phyloP scores from a whole-genome alignment of 2,329 filamentous ascomycete species.

The Neobulgaria alba region DNA sequence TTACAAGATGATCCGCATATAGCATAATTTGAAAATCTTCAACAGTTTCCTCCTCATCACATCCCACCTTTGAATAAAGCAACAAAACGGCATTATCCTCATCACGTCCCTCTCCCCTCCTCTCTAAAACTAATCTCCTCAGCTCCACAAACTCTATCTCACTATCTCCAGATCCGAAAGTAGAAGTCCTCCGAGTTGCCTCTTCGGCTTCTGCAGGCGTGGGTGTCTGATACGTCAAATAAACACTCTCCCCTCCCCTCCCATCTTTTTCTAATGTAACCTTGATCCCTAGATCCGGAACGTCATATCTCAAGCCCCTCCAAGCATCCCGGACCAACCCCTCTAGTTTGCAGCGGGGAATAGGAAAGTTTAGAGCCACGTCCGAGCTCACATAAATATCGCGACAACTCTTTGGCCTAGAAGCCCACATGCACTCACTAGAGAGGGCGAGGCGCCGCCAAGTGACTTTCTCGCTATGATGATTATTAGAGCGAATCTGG shows the following conservation, averaged over 20 bases:
- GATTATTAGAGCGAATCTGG: too few species aligned
- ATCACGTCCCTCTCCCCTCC: neutral
- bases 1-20: slow-evolving; percentile 17
- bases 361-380: slow-evolving; percentile 3
- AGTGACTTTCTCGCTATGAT: neutral
- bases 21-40: slow-evolving; percentile 13
- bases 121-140: slow-evolving; percentile 2
- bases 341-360: neutral
- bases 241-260: slow-evolving; percentile 7
- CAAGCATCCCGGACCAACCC: slow-evolving; percentile 9
- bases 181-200: slow-evolving; percentile 7
- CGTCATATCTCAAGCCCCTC: slow-evolving; percentile 9
- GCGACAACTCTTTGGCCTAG: slow-evolving; percentile 9
- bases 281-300: slow-evolving; percentile 11
- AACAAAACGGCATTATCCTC: slow-evolving; percentile 9
- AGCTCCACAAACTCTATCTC: slow-evolving; percentile 7
- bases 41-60: neutral
- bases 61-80: neutral
- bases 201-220: slow-evolving; percentile 1
- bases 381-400: slow-evolving; percentile 11
- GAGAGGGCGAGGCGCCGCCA: slow-evolving; percentile 14
- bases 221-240: slow-evolving; percentile 8
- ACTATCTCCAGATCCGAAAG: neutral
- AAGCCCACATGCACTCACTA: slow-evolving; percentile 14
- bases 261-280: too few species aligned